A percentile compares a stretch with the other conserved stretches of the same genome.
Evolutionary conservation across 345 rosid species (phyloP).

Genomic region (Lepidium didymum): DNA sequence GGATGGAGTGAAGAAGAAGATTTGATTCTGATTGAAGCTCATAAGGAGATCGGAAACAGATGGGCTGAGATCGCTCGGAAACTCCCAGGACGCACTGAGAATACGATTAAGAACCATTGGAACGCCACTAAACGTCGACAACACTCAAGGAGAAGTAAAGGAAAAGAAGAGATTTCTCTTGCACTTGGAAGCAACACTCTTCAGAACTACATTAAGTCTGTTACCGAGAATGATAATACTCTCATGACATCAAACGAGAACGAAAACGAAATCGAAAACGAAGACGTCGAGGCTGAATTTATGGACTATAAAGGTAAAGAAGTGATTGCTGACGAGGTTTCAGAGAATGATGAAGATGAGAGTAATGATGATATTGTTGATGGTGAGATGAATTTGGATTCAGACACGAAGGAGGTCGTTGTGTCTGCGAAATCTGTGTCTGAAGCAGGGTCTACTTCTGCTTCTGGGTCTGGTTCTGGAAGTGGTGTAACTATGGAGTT

Average conservation of each 20-base stretch:
- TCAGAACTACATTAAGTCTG: slow-evolving; percentile 21
- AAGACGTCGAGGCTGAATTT: too few relatives aligned
- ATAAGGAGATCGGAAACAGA: slow-evolving; percentile 50
- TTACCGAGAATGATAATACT: slow-evolving; percentile 10
- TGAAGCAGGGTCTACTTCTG: slow-evolving; percentile 11
- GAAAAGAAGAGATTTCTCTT: slow-evolving; percentile 13
- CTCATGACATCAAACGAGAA: neutral
- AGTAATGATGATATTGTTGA: neutral
- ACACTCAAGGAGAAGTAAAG: slow-evolving; percentile 31
- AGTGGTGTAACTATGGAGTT: slow-evolving; percentile 6
- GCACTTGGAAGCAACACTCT: slow-evolving; percentile 18
- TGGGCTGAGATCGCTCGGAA: slow-evolving; percentile 69
- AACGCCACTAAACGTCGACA: slow-evolving; percentile 52
- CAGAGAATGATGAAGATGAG: neutral
- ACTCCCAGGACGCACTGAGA: slow-evolving; percentile 57
- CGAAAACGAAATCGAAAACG: neutral
- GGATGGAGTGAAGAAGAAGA: slow-evolving; percentile 71
- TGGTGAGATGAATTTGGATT: slow-evolving; percentile 11
- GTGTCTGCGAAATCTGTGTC: neutral
- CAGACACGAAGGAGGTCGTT: neutral
- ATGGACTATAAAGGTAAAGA: neutral
- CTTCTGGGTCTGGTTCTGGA: neutral
- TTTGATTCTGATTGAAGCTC: slow-evolving; percentile 21
- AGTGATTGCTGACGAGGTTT: neutral
- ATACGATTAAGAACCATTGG: slow-evolving; percentile 53